A percentile compares a stretch with the other conserved stretches of the same genome.
These are phyloP conservation scores for Candida ascalaphidarum DNA, from an alignment of 805 yeast species.

Conservation along the genomic window DNA sequence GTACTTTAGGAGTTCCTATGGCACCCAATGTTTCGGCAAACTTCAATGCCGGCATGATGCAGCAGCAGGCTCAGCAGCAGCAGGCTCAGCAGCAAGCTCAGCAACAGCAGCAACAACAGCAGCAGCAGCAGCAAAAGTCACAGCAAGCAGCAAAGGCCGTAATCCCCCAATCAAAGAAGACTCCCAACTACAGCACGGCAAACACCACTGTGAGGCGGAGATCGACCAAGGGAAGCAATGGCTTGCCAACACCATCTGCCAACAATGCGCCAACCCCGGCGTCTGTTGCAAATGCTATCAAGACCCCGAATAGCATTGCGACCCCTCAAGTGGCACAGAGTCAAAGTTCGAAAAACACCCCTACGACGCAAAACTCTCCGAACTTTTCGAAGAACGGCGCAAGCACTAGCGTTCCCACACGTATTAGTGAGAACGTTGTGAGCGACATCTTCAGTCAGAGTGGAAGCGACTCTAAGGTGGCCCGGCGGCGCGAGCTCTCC, in stretches of 20 bases:
- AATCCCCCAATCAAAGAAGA: slow-evolving; percentile 4
- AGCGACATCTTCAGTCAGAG: slow-evolving; percentile 14
- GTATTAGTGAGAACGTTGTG: slow-evolving; percentile 3
- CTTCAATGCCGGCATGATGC: slow-evolving; percentile 5
- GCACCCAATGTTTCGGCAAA: slow-evolving; percentile 2
- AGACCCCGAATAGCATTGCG: slow-evolving; percentile 35
- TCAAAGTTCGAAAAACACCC: slow-evolving; percentile 34
- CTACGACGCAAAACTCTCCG: slow-evolving; percentile 27
- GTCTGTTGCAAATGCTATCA: slow-evolving; percentile 27
- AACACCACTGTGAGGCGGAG: slow-evolving; percentile 15
- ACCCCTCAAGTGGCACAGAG: slow-evolving; percentile 30
- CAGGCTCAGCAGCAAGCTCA: slow-evolving; percentile 1
- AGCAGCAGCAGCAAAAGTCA: slow-evolving; percentile 2
- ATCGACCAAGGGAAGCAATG: slow-evolving; percentile 12
- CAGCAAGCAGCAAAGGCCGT: slow-evolving; percentile 4
- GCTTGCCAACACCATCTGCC: slow-evolving; percentile 27
- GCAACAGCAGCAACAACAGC: slow-evolving; percentile 4
- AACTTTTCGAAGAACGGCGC: no score
- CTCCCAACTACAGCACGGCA: slow-evolving; percentile 9
- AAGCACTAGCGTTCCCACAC: no score
- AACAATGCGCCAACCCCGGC: slow-evolving; percentile 29
- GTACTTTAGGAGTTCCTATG: slow-evolving; percentile 7
- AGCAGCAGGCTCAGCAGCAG: slow-evolving; percentile 1
- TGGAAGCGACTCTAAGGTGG: slow-evolving; percentile 33
- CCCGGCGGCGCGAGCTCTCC: slow-evolving; percentile 39